phyloP scores from a whole-genome alignment of 768 basidiomycete species.

The Serpula lacrymans region DNA sequence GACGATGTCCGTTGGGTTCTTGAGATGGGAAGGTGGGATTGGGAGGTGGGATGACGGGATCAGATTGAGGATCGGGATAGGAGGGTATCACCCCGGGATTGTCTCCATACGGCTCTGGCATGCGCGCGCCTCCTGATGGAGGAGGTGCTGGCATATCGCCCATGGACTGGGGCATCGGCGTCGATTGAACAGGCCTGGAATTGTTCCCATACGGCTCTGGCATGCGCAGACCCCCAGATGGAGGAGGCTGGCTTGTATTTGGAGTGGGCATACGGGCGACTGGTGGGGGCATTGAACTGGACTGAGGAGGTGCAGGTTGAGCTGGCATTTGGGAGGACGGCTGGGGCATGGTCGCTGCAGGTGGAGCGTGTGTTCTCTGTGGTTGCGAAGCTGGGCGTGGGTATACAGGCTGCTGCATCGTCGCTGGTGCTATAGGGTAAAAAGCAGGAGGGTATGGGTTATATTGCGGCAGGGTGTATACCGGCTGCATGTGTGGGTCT shows the following conservation, averaged over 20 bases:
- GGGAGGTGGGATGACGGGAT: constrained; percentile 17
- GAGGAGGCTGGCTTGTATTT: too few relatives aligned
- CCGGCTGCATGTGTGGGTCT: constrained; percentile 22
- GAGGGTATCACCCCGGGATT: constrained; percentile 8
- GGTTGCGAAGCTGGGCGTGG: constrained; percentile 31
- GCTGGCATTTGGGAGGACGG: neutral
- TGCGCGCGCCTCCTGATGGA: constrained; percentile 5
- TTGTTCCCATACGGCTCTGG: constrained; percentile 10
- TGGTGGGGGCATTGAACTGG: constrained; percentile 4
- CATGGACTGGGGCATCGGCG: too few relatives aligned
- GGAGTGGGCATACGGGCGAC: constrained; percentile 15
- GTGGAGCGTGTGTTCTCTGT: constrained; percentile 20
- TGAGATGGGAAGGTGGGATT: constrained; percentile 10
- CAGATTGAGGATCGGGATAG: constrained; percentile 8
- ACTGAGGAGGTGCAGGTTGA: constrained; percentile 10
- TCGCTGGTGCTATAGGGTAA: constrained; percentile 27
- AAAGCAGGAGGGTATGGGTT: too few relatives aligned
- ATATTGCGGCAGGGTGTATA: constrained; percentile 18
- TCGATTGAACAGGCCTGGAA: too few relatives aligned
- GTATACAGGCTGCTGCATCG: constrained; percentile 19
- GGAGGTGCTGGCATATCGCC: constrained; percentile 1
- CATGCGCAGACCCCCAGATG: too few relatives aligned
- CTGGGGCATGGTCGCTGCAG: constrained; percentile 10
- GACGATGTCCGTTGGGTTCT: constrained; percentile 6
- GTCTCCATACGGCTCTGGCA: constrained; percentile 16